phyloP scores from a whole-genome alignment of 192 early-diverging fungal species.

The Funneliformis mosseae region DNA sequence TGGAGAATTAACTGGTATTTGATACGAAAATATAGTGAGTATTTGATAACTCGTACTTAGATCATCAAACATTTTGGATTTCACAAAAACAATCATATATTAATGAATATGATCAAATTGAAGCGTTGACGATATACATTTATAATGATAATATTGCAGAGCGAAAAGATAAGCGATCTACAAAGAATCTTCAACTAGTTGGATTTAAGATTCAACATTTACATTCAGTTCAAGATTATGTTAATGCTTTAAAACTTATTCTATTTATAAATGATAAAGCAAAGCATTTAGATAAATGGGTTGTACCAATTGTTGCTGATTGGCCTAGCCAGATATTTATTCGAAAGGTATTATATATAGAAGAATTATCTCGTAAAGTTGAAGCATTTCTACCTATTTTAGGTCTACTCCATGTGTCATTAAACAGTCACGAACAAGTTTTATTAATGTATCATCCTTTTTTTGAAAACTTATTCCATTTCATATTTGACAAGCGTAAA shows the following conservation, averaged over 20 bases:
- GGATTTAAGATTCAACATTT: not conserved
- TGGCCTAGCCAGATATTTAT: slow-evolving; percentile 17
- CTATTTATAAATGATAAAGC: not conserved
- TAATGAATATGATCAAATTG: not conserved
- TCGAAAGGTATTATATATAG: not conserved
- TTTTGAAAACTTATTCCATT: slow-evolving; percentile 7
- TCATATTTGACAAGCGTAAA: not conserved
- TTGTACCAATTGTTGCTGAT: slow-evolving; percentile 7
- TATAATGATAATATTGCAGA: too few species aligned
- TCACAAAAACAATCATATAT: not conserved
- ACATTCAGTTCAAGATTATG: not conserved
- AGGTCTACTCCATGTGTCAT: not conserved
- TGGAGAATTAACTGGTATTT: not conserved
- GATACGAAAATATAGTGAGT: not conserved
- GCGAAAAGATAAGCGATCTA: too few species aligned
- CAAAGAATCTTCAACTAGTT: too few species aligned
- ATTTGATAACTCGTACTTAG: not conserved
- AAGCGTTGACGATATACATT: not conserved
- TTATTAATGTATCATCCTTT: not conserved
- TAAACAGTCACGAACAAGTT: not conserved
- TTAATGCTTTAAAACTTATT: not conserved
- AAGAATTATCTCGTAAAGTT: not conserved
- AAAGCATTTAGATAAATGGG: not conserved
- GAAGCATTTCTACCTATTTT: slow-evolving; percentile 8
- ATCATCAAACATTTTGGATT: not conserved